Evolutionary conservation across 2,329 filamentous ascomycete species (phyloP).

Genomic region (Arthrobotrys conoides): DNA sequence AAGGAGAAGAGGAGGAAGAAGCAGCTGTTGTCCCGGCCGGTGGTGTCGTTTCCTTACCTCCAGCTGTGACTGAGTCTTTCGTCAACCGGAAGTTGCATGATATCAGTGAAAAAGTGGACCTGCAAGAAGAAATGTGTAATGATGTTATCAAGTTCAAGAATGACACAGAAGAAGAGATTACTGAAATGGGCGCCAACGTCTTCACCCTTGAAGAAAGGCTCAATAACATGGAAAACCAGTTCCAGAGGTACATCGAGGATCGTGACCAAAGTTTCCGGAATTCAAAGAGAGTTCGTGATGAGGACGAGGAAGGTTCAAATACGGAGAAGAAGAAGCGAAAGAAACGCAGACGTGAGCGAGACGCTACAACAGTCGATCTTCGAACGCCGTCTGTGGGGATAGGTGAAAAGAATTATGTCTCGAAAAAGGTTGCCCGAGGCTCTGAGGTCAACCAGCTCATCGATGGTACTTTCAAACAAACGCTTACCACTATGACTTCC

Average conservation of each 20-base stretch:
- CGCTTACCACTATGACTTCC: slow-evolving; percentile 51
- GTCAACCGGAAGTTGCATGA: slow-evolving; percentile 51
- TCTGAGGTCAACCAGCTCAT: slow-evolving; percentile 51
- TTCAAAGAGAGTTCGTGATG: slow-evolving; percentile 30
- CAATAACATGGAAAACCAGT: slow-evolving; percentile 38
- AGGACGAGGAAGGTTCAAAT: slow-evolving; percentile 37
- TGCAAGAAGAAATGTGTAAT: slow-evolving; percentile 59
- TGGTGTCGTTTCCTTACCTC: slow-evolving; percentile 6
- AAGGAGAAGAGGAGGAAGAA: neutral
- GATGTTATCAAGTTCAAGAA: slow-evolving; percentile 57
- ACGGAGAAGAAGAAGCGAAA: slow-evolving; percentile 39
- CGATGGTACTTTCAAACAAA: slow-evolving; percentile 51
- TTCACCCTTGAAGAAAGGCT: slow-evolving; percentile 56
- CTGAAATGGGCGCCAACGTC: slow-evolving; percentile 51
- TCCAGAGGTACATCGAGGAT: slow-evolving; percentile 40
- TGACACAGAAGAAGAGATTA: slow-evolving; percentile 50
- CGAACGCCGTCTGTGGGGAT: slow-evolving; percentile 36
- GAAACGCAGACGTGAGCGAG: slow-evolving; percentile 31
- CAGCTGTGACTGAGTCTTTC: slow-evolving; percentile 41
- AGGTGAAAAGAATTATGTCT: slow-evolving; percentile 31
- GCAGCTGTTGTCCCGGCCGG: slow-evolving; percentile 8
- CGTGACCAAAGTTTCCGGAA: slow-evolving; percentile 52
- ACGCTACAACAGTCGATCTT: slow-evolving; percentile 24
- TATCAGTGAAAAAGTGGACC: slow-evolving; percentile 54
- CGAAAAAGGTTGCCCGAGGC: slow-evolving; percentile 40